Conservation (phyloP, 1,139 yeast genomes). For the Yamadazyma pseudoaaseri region DNA sequence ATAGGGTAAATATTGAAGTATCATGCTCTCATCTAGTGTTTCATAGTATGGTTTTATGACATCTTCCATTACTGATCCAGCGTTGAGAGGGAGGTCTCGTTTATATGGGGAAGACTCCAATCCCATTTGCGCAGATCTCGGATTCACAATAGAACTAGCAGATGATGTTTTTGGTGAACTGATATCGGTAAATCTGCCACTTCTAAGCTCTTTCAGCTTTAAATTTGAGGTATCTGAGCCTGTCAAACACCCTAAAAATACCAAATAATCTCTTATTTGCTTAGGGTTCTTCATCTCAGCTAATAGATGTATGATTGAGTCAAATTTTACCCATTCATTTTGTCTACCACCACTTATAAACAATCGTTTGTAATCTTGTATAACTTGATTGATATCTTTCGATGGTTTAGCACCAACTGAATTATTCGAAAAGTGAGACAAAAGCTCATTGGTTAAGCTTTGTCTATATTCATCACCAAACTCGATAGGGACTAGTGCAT, state of each 20-base stretch:
- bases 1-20: slow-evolving; percentile 61
- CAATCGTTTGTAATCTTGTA: slow-evolving; percentile 24
- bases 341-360: slow-evolving; percentile 26
- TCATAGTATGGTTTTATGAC: slow-evolving; percentile 34
- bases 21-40: slow-evolving; percentile 43
- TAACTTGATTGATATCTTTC: slow-evolving; percentile 16
- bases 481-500: slow-evolving; percentile 38
- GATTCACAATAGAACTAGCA: slow-evolving; percentile 3
- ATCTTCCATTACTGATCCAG: slow-evolving; percentile 15
- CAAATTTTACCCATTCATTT: slow-evolving; percentile 34
- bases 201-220: not conserved
- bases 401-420: slow-evolving; percentile 4
- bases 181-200: slow-evolving; percentile 1
- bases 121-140: slow-evolving; percentile 4
- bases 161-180: slow-evolving; percentile 5
- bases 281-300: slow-evolving; percentile 26
- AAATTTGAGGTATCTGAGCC: slow-evolving; percentile 4
- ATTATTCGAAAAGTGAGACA: slow-evolving; percentile 11
- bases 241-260: slow-evolving; percentile 28
- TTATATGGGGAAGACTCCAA: slow-evolving; percentile 7
- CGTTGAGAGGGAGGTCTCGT: not conserved
- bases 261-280: slow-evolving; percentile 38
- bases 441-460: slow-evolving; percentile 32
- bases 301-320: slow-evolving; percentile 29
- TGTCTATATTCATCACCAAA: slow-evolving; percentile 39